Evolutionary conservation across 2,329 filamentous ascomycete genomes (phyloP).

Genomic region (Ascochyta fabae): DNA sequence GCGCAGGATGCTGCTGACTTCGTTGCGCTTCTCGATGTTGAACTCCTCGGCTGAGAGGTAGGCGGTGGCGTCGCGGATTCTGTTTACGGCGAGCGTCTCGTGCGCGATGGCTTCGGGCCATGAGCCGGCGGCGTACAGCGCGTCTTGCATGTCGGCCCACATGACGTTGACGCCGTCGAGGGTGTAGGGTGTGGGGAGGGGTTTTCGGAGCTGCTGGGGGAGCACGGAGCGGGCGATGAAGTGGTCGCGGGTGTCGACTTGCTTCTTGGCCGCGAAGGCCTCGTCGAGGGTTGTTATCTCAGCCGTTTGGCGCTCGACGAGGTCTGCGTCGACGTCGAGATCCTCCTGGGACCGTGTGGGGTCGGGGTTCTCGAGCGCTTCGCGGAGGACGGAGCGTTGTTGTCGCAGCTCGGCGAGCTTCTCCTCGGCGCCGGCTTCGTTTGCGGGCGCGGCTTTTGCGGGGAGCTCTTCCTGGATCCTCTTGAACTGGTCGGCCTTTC

Average conservation of each 20-base stretch:
- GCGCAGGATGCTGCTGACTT: constrained; percentile 24
- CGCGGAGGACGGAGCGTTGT: constrained; percentile 16
- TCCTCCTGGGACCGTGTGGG: constrained; percentile 19
- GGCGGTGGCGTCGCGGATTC: constrained; percentile 13
- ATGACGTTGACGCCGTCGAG: constrained; percentile 36
- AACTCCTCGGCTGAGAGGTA: constrained; percentile 32
- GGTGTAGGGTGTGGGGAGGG: constrained; percentile 30
- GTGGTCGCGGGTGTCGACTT: constrained; percentile 25
- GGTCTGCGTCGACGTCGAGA: constrained; percentile 18
- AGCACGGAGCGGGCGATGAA: constrained; percentile 35
- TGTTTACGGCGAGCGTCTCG: constrained; percentile 27
- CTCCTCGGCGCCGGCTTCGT: constrained; percentile 27
- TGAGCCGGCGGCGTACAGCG: constrained; percentile 30
- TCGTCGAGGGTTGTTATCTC: constrained; percentile 29
- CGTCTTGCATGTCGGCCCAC: constrained; percentile 46
- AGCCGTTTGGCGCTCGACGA: constrained; percentile 17
- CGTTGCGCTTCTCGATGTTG: constrained; percentile 22
- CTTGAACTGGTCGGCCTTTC: constrained; percentile 34
- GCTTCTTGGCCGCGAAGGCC: constrained; percentile 32
- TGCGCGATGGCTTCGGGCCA: constrained; percentile 35
- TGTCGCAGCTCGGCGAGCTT: constrained; percentile 24
- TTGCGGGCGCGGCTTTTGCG: constrained; percentile 26
- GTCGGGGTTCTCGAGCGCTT: constrained; percentile 25
- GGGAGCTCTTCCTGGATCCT: constrained; percentile 23
- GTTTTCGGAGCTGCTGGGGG: constrained; percentile 25